phyloP scores from a whole-genome alignment of 306 rosid species.

The Comarum palustre region DNA sequence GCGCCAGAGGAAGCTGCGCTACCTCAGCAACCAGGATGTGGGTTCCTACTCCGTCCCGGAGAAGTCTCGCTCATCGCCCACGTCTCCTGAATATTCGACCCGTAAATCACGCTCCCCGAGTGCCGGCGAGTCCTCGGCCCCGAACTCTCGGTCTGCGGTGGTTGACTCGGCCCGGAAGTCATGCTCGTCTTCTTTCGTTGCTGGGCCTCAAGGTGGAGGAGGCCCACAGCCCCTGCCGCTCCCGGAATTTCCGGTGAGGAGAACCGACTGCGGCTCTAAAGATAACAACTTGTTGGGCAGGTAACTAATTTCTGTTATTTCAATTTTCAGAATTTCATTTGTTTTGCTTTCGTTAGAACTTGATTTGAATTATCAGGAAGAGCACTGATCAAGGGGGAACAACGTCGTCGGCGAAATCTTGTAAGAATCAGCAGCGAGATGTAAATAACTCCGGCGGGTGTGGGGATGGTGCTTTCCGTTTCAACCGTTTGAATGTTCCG shows the following conservation, averaged over 20 bases:
- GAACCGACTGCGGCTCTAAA: constrained; percentile 25
- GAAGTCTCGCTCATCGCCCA: constrained; percentile 34
- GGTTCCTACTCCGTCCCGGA: constrained; percentile 21
- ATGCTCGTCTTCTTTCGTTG: constrained; percentile 31
- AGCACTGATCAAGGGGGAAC: constrained; percentile 30
- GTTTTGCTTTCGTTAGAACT: background rate
- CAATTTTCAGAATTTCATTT: background rate
- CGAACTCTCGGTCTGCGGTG: constrained; percentile 22
- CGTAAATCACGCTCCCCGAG: constrained; percentile 27
- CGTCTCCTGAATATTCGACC: constrained; percentile 42
- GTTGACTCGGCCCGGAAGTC: constrained; percentile 26
- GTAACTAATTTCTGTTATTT: constrained; percentile 24
- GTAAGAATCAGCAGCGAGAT: constrained; percentile 35
- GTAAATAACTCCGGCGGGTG: background rate
- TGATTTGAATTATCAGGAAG: no score
- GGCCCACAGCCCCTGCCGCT: constrained; percentile 64
- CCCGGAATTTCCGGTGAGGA: constrained; percentile 45
- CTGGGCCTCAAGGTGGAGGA: constrained; percentile 19
- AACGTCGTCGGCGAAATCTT: constrained; percentile 19
- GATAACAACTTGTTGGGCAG: constrained; percentile 24
- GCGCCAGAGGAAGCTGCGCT: constrained; percentile 57
- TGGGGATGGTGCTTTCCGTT: constrained; percentile 4
- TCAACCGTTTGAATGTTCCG: constrained; percentile 31
- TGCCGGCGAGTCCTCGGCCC: constrained; percentile 17
- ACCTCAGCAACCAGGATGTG: constrained; percentile 40